Base-by-base conservation (phyloP, 371 early-diverging fungal genomes). In the Rhizopus stolonifer region DNA sequence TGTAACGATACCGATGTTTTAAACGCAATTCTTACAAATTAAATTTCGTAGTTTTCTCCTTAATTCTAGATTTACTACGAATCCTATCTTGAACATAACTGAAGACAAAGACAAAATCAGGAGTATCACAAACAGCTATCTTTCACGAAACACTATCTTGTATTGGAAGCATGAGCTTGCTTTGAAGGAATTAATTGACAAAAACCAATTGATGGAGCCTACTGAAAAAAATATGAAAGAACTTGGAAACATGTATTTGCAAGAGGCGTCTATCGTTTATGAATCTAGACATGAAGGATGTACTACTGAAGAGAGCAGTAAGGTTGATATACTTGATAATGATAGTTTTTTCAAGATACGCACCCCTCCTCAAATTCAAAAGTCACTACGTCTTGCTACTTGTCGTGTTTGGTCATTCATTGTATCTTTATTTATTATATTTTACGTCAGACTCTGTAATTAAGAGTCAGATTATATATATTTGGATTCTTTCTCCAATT, bases 321-420 rank as follows among this genome's bases (percentile, higher is more conserved):
- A 48, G 49, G 36, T 48, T 34, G 49, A 48, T 48, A 29, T 29
- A n/a, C 38, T 38, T 2, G 18, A 38, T 38, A 38, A 18, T 38
- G 38, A 38, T 38, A 18, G 38, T 38, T 29, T 29, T 29, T 22
- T 48, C 49, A 48, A 48, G 49, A 48, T 33, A 48, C 9, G 36
- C 36, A 48, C 49, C 49, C 34, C 49, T 34, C 36, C 49, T 36
- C 49, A 48, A 36, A 48, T 48, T 48, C 21, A 48, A 48, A 48
- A 36, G 36, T 36, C 34, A 36, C 36, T 48, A 48, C 49, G 36
- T 22, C 49, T 22, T 48, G 49, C 49, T n/a, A n/a, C n/a, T n/a
- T n/a, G n/a, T n/a, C n/a, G n/a, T n/a, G n/a, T n/a, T n/a, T n/a
- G n/a, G n/a, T n/a, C n/a, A n/a, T n/a, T n/a, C n/a, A n/a, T n/a